Percentiles rank a stretch among this genome's conserved stretches.
Conservation (phyloP, 495 filamentous ascomycete species). For the Acidomyces sp. region DNA sequence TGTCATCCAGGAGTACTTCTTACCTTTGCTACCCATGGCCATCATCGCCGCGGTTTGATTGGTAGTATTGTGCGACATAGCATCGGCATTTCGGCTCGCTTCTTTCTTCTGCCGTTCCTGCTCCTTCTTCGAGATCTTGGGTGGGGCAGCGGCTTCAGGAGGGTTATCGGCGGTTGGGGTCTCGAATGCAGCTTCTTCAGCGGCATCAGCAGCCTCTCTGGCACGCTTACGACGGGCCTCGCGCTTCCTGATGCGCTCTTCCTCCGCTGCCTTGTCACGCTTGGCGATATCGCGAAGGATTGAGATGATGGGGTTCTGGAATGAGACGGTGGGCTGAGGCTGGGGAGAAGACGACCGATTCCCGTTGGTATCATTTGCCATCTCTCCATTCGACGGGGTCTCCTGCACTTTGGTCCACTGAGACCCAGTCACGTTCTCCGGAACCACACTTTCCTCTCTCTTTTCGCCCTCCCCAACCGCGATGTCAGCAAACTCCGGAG, state of each 20-base stretch:
- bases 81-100: slow-evolving; percentile 25
- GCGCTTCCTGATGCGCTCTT: slow-evolving; percentile 32
- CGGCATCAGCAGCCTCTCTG: slow-evolving; percentile 13
- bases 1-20: slow-evolving; percentile 29
- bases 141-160: slow-evolving; percentile 5
- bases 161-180: slow-evolving; percentile 32
- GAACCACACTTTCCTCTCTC: slow-evolving; percentile 30
- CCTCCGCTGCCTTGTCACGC: slow-evolving; percentile 33
- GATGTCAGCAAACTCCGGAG: slow-evolving; percentile 54
- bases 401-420: slow-evolving; percentile 26
- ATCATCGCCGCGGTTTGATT: slow-evolving; percentile 28
- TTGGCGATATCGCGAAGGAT: slow-evolving; percentile 19
- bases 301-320: slow-evolving; percentile 18
- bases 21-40: slow-evolving; percentile 24
- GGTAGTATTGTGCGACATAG: slow-evolving; percentile 20
- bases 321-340: slow-evolving; percentile 19
- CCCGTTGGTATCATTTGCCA: slow-evolving; percentile 3
- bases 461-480: slow-evolving; percentile 27
- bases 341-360: slow-evolving; percentile 4
- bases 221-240: slow-evolving; percentile 32
- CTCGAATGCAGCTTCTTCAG: slow-evolving; percentile 20
- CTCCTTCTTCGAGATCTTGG: slow-evolving; percentile 42
- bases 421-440: slow-evolving; percentile 25
- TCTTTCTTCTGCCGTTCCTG: slow-evolving; percentile 40
- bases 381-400: slow-evolving; percentile 5